Evolutionary conservation across 2,329 filamentous ascomycete species (phyloP).

Genomic region (Alternaria tenuissima): DNA sequence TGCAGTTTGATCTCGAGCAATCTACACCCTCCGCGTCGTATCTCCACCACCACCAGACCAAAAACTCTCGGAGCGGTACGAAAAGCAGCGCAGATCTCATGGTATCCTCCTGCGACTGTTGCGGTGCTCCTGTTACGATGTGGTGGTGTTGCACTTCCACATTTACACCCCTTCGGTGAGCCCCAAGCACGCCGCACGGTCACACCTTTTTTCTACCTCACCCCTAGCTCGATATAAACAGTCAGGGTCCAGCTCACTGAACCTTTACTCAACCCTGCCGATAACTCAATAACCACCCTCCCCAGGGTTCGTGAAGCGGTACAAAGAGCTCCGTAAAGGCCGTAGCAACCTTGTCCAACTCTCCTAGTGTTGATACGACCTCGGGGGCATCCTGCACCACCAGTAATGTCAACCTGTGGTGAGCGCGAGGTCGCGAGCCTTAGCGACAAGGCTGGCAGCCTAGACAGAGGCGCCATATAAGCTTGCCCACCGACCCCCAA

Average conservation of each 20-base stretch:
- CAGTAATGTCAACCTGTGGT: slow-evolving; percentile 4
- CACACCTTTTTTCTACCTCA: slow-evolving; percentile 1
- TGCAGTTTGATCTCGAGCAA: not conserved
- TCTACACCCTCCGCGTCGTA: not conserved
- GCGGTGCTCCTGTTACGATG: not conserved
- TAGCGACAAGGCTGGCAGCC: not conserved
- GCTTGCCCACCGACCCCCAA: not conserved
- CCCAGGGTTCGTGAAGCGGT: not conserved
- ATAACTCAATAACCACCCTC: slow-evolving; percentile 1
- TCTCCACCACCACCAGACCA: slow-evolving; percentile 9
- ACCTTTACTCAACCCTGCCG: not conserved
- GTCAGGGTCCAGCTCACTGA: not conserved
- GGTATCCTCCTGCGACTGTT: not conserved
- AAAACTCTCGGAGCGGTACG: not conserved
- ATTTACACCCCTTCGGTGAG: slow-evolving; percentile 1
- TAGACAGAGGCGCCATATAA: slow-evolving; percentile 13
- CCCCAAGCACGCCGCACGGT: not conserved
- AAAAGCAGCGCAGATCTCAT: not conserved
- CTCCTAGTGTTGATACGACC: slow-evolving; percentile 12
- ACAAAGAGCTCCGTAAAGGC: not conserved
- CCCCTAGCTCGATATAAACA: not conserved
- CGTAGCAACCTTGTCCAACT: slow-evolving; percentile 13
- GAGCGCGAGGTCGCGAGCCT: slow-evolving; percentile 4
- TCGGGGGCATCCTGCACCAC: slow-evolving; percentile 4
- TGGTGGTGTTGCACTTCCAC: not conserved